Evolutionary conservation across 148 eudicot genomes (phyloP), one percentile per base, ranked within the genome.

Genomic region (Camellia lanceoleosa): DNA sequence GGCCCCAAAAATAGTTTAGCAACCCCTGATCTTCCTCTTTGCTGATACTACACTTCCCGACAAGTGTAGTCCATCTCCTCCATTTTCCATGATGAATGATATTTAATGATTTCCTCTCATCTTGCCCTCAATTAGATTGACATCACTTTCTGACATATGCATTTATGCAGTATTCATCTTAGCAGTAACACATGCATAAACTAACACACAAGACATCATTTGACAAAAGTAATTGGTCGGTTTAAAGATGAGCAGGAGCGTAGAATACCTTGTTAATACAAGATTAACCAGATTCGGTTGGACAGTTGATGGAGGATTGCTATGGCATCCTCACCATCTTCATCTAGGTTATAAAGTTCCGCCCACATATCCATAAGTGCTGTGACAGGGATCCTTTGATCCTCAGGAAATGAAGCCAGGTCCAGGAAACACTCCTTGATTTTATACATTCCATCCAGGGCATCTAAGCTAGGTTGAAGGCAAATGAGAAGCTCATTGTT

Each of bases 321-420:
- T 10, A 72, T 3, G 46, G 81, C 70, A 54, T 54, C 49, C 8
- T 76, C 66, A 38, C 82, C 85, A 11, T 78, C 83, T 65, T 80
- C 80, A 18, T 80, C 73, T 3, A 78, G 49, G 72, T 78, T 68
- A 76, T 82, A 73, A 41, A 82, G 73, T 76, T 82, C 80, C 56
- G 51, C 78, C 84, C 84, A 85, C 74, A 85, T 82, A 66, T 85
- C 82, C 71, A 78, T 19, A 49, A 85, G 84, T 55, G 74, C 76
- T 18, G 74, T 23, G 30, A 78, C 77, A 23, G 82, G 72, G 46
- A 85, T 75, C 61, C 78, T 81, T 56, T 81, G 84, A 79, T 79
- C 87, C 74, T 81, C 84, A 18, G 84, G 80, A 77, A 85, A 82
- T 64, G 79, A 79, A 16, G 80, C 84, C 10, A 85, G 43, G 80